These are phyloP conservation scores for Solanum virginianum DNA, from an alignment of 257 asterid species.

Conservation along the genomic window DNA sequence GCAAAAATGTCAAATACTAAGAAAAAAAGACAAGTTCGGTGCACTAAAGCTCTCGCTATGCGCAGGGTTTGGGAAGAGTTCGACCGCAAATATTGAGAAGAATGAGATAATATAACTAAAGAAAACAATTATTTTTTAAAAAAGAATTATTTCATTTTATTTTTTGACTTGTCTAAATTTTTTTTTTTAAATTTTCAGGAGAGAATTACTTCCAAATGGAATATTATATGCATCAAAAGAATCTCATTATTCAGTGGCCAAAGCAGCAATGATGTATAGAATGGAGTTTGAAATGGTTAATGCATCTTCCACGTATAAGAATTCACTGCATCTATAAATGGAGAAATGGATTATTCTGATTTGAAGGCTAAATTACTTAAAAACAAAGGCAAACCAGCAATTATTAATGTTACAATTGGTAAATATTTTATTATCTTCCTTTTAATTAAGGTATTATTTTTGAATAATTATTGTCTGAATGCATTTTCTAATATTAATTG, in stretches of 20 bases:
- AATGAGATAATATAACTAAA: background rate
- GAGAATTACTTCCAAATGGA: constrained; percentile 6
- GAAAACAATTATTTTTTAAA: too few relatives aligned
- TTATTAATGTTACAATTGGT: constrained; percentile 14
- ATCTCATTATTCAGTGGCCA: constrained; percentile 7
- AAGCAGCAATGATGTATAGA: constrained; percentile 13
- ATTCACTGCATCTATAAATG: background rate
- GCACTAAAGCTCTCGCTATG: too few relatives aligned
- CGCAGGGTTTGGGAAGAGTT: too few relatives aligned
- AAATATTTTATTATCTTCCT: background rate
- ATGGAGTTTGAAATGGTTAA: constrained; percentile 3
- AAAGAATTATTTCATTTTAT: too few relatives aligned
- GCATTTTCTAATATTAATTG: background rate
- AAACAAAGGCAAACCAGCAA: constrained; percentile 10
- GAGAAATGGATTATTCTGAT: constrained; percentile 11
- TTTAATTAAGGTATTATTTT: background rate
- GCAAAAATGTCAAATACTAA: too few relatives aligned
- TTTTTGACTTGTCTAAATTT: background rate
- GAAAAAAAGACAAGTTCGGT: too few relatives aligned
- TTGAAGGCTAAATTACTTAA: constrained; percentile 2
- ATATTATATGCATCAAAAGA: constrained; percentile 13
- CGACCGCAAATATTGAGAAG: background rate
- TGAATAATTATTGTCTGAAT: background rate
- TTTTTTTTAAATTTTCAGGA: background rate
- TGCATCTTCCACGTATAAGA: too few relatives aligned